Conservation (phyloP, 2,329 filamentous ascomycete species). For the Fusarium pilosicola region DNA sequence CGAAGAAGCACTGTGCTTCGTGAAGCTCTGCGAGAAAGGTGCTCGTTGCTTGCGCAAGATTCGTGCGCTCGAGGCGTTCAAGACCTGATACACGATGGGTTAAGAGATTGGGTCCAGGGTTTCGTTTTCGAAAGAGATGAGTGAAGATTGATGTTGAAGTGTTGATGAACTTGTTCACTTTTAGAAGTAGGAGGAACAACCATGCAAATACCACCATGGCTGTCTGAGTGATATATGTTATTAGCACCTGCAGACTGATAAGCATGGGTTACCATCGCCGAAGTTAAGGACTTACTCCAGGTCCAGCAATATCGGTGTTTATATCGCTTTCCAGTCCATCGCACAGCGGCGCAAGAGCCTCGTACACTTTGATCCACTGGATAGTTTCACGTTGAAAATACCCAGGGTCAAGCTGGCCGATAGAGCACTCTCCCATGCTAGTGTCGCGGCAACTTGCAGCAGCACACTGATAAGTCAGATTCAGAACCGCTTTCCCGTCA, state of each 20-base stretch:
- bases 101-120: accelerated
- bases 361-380: background rate
- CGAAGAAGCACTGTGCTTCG: conserved; percentile 24
- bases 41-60: conserved; percentile 5
- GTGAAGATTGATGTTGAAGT: background rate
- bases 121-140: background rate
- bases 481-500: background rate
- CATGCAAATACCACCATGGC: conserved; percentile 11
- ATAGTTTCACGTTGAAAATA: background rate
- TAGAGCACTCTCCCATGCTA: conserved; percentile 1
- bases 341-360: background rate
- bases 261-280: accelerated
- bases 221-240: conserved; percentile 19
- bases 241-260: background rate
- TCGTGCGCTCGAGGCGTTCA: background rate
- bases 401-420: background rate
- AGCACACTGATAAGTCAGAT: conserved; percentile 10
- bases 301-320: conserved; percentile 19
- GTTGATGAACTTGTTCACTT: background rate
- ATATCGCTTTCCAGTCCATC: background rate
- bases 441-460: conserved; percentile 4
- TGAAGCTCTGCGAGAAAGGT: conserved; percentile 25
- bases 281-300: background rate
- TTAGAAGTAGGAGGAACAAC: background rate
- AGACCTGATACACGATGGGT: background rate